Percentiles rank a stretch among this genome's conserved stretches.
phyloP scores from a whole-genome alignment of 1,284 basidiomycete genomes.

The Leccinum subatratum region DNA sequence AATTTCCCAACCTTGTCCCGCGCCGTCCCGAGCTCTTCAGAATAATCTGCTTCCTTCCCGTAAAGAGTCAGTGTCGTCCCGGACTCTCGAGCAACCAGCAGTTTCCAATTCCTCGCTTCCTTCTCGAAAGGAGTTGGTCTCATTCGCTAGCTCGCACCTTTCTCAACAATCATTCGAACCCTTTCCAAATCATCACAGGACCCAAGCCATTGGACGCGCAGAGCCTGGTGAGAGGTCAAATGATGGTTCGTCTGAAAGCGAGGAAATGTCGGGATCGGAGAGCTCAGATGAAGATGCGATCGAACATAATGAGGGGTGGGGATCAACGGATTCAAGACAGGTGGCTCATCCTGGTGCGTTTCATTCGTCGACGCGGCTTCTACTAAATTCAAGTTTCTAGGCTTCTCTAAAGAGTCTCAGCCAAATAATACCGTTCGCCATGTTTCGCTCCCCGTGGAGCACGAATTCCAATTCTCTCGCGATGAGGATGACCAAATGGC shows the following conservation, averaged over 20 bases:
- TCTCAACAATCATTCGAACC: background rate
- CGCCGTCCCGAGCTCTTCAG: too few species aligned
- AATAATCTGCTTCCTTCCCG: background rate
- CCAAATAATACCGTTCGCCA: background rate
- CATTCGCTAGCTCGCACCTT: too few species aligned
- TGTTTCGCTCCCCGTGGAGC: background rate
- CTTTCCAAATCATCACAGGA: background rate
- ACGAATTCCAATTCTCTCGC: too few species aligned
- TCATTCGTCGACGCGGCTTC: background rate
- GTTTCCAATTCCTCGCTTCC: too few species aligned
- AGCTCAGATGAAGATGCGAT: background rate
- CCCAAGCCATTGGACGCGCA: background rate
- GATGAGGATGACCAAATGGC: too few species aligned
- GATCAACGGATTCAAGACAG: background rate
- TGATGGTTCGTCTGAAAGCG: background rate
- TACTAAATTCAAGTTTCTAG: background rate
- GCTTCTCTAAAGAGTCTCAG: background rate
- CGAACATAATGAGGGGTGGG: background rate
- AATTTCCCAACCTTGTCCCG: too few species aligned
- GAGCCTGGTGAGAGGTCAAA: background rate
- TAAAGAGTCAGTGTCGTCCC: background rate
- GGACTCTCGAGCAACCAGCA: background rate
- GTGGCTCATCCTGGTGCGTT: background rate
- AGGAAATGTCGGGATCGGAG: background rate
- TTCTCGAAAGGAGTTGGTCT: too few species aligned